phyloP scores from a whole-genome alignment of 768 basidiomycete genomes.

The Tremella fuciformis region DNA sequence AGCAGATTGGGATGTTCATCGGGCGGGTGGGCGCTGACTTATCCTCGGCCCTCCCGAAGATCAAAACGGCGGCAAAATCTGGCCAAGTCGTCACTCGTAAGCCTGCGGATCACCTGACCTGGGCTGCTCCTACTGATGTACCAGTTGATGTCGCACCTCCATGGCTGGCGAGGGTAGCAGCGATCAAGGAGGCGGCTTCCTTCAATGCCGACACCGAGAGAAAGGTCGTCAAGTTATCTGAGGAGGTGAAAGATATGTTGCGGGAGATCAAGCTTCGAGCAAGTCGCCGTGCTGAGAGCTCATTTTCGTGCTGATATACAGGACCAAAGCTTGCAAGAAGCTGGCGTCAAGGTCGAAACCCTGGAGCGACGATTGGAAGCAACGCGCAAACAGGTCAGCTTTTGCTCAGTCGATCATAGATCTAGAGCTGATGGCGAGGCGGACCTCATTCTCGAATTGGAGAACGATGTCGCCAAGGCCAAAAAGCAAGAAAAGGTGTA shows the following conservation, averaged over 20 bases:
- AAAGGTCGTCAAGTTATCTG: constrained; percentile 76
- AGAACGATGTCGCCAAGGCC: constrained; percentile 72
- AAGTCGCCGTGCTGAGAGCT: constrained; percentile 13
- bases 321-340: constrained; percentile 86
- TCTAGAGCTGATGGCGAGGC: constrained; percentile 52
- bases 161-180: constrained; percentile 76
- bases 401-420: neutral
- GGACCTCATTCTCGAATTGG: constrained; percentile 76
- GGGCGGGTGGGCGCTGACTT: constrained; percentile 69
- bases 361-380: constrained; percentile 91
- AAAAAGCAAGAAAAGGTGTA: constrained; percentile 85
- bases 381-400: constrained; percentile 69
- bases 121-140: neutral
- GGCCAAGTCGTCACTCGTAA: constrained; percentile 70
- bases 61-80: constrained; percentile 61
- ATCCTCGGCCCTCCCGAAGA: constrained; percentile 63
- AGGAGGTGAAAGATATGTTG: constrained; percentile 82
- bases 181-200: constrained; percentile 76
- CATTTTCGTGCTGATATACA: constrained; percentile 49
- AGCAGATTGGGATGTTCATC: constrained; percentile 69
- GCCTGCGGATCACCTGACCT: too few relatives aligned
- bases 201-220: constrained; percentile 90
- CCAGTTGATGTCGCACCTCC: constrained; percentile 64
- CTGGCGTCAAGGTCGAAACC: constrained; percentile 84
- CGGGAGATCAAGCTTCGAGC: constrained; percentile 69